Conservation (phyloP, 495 filamentous ascomycete species). For the Cenococcum geophilum region DNA sequence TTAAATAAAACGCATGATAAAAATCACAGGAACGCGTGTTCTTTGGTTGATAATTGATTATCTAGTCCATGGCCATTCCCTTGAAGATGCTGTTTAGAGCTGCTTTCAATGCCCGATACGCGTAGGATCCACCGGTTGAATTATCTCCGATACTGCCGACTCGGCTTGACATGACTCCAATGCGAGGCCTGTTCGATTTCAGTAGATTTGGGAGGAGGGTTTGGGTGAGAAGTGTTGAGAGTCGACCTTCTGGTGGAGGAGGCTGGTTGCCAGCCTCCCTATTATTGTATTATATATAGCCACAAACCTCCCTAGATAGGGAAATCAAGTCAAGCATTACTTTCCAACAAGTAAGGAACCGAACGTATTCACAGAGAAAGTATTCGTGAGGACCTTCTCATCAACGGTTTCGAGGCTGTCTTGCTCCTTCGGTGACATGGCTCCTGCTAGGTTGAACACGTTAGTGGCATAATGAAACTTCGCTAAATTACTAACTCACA, state of each 20-base stretch:
- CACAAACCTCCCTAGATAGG: too few species aligned
- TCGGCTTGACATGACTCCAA: constrained; percentile 39
- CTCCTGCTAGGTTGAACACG: constrained; percentile 15
- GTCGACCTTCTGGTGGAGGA: too few species aligned
- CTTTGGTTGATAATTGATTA: too few species aligned
- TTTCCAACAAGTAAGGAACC: too few species aligned
- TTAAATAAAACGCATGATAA: too few species aligned
- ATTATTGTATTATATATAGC: too few species aligned
- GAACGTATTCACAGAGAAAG: constrained; percentile 37
- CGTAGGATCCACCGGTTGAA: constrained; percentile 62
- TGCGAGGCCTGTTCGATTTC: constrained; percentile 4
- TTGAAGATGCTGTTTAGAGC: constrained; percentile 40
- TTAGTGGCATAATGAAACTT: not conserved
- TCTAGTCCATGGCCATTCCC: constrained; percentile 34
- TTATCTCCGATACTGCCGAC: constrained; percentile 47
- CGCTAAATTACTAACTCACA: constrained; percentile 18
- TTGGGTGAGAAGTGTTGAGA: constrained; percentile 40
- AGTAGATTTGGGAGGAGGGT: constrained; percentile 40
- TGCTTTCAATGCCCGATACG: constrained; percentile 66
- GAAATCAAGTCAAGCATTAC: too few species aligned
- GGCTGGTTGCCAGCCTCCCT: too few species aligned
- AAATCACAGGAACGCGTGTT: too few species aligned
- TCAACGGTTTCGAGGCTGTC: constrained; percentile 29
- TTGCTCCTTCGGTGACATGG: constrained; percentile 30
- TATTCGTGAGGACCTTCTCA: constrained; percentile 13